Evolutionary conservation across 805 yeast species (phyloP).

Genomic region (Candida bentonensis): DNA sequence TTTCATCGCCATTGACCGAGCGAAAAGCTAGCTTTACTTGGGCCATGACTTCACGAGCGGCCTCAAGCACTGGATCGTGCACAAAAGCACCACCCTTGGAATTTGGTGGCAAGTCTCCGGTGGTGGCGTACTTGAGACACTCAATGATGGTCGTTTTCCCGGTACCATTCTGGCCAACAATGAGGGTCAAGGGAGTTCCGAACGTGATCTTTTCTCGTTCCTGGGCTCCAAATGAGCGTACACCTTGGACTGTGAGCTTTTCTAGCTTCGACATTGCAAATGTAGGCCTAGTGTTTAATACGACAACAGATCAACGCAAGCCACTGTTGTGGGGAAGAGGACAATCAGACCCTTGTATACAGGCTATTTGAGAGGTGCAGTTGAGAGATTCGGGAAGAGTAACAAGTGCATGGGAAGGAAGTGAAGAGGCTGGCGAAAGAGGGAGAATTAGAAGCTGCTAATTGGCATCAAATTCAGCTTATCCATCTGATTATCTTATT

Average conservation of each 20-base stretch:
- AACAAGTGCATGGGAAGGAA: too few relatives aligned
- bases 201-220: conserved; percentile 77
- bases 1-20: conserved; percentile 53
- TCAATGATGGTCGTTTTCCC: conserved; percentile 96
- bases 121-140: conserved; percentile 83
- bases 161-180: conserved; percentile 92
- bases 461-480: too few relatives aligned
- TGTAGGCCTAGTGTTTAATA: too few relatives aligned
- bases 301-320: too few relatives aligned
- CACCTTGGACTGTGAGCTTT: conserved; percentile 68
- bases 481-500: too few relatives aligned
- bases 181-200: conserved; percentile 78
- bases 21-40: conserved; percentile 82
- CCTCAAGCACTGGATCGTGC: conserved; percentile 65
- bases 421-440: too few relatives aligned
- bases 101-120: conserved; percentile 93
- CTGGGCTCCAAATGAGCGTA: conserved; percentile 81
- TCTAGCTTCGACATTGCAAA: conserved; percentile 12
- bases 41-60: conserved; percentile 67
- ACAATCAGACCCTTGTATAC: too few relatives aligned
- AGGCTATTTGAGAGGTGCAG: too few relatives aligned
- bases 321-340: too few relatives aligned
- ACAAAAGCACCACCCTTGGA: conserved; percentile 92
- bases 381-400: too few relatives aligned
- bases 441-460: too few relatives aligned